Evolutionary conservation across 768 basidiomycete genomes (phyloP).

Genomic region (Xerocomellus amylosporus): DNA sequence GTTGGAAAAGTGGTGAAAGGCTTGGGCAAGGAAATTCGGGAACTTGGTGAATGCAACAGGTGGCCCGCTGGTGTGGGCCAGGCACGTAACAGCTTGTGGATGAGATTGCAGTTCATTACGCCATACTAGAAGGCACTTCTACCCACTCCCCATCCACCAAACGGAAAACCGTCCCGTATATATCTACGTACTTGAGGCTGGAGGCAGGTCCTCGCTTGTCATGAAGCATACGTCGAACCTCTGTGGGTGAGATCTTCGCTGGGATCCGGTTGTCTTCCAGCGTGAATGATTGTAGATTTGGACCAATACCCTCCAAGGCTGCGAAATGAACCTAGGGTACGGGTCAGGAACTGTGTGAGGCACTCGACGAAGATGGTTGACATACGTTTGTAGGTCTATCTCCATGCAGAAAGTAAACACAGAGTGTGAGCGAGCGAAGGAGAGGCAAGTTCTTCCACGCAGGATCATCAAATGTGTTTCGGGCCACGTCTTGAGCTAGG

Average conservation of each 20-base stretch:
- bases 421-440: conserved; percentile 11
- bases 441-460: background rate
- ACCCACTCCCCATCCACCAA: conserved; percentile 4
- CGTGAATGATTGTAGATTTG: conserved; percentile 1
- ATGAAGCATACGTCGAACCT: background rate
- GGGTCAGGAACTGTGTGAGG: background rate
- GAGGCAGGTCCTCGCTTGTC: background rate
- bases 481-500: background rate
- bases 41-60: conserved; percentile 49
- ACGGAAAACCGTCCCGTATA: background rate
- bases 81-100: background rate
- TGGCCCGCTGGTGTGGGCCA: conserved; percentile 38
- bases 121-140: background rate
- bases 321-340: background rate
- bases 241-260: background rate
- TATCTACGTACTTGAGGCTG: background rate
- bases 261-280: background rate
- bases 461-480: background rate
- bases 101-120: background rate
- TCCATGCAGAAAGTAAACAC: fast-evolving
- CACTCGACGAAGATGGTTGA: background rate
- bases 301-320: background rate
- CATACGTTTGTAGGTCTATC: background rate
- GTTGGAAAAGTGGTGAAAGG: conserved; percentile 43
- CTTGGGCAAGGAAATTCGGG: conserved; percentile 40